These are phyloP conservation scores for Ceratobasidium sp. DNA, from an alignment of 1,284 basidiomycete genomes.

Conservation along the genomic window DNA sequence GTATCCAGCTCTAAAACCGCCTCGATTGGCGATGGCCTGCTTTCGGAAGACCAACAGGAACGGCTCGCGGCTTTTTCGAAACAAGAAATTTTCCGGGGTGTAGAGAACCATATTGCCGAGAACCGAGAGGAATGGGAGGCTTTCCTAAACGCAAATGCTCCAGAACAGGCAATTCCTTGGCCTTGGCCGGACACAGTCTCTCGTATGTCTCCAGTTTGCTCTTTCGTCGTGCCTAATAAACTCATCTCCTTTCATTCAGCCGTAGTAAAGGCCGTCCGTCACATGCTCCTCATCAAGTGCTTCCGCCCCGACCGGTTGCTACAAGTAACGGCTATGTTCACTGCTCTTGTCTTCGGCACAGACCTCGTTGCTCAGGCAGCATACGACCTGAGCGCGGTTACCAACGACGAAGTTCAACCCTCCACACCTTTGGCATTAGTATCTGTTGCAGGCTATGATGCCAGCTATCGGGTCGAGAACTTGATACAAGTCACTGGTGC, in stretches of 20 bases:
- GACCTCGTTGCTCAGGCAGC: conserved; percentile 80
- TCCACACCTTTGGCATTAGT: conserved; percentile 89
- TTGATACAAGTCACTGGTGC: conserved; percentile 82
- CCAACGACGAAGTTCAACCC: conserved; percentile 81
- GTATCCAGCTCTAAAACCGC: conserved; percentile 57
- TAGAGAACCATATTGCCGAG: conserved; percentile 75
- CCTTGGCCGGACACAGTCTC: conserved; percentile 77
- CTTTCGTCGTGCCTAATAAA: conserved; percentile 49
- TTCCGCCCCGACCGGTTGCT: conserved; percentile 90
- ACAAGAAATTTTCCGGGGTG: conserved; percentile 81
- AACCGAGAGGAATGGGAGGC: conserved; percentile 79
- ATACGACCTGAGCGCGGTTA: conserved; percentile 82
- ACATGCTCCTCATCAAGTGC: conserved; percentile 87
- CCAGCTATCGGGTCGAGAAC: conserved; percentile 93
- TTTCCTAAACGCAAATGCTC: conserved; percentile 78
- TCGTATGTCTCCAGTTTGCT: conserved; percentile 64
- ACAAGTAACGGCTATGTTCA: conserved; percentile 83
- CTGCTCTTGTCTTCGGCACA: conserved; percentile 79
- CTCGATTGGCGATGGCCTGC: conserved; percentile 59
- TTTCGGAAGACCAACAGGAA: conserved; percentile 74
- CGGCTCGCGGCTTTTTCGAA: conserved; percentile 78
- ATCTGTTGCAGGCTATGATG: conserved; percentile 96
- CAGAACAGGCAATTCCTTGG: conserved; percentile 80
- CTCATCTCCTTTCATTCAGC: conserved; percentile 61
- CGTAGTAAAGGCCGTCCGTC: conserved; percentile 78